Evolutionary conservation across 202 grass and related monocot genomes (phyloP).

Genomic region (Schoenoplectus tabernaemontani): DNA sequence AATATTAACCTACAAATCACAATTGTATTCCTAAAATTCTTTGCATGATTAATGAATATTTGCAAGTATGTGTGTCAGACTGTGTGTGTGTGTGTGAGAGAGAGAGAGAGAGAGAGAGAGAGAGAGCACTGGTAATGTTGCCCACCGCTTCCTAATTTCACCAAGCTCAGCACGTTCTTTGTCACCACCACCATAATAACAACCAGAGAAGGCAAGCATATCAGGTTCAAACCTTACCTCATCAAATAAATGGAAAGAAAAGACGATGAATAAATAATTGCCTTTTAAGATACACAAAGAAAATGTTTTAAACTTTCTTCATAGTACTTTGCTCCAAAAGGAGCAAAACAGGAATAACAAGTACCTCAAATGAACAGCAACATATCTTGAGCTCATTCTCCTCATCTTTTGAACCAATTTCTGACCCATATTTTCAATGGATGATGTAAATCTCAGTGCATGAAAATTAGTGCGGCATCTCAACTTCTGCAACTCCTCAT

Average conservation of each 20-base stretch:
- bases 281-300: neutral
- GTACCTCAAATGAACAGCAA: slow-evolving; percentile 90
- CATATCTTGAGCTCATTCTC: slow-evolving; percentile 50
- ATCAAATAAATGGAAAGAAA: neutral
- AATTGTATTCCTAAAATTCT: neutral
- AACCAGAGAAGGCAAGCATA: slow-evolving; percentile 99
- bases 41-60: neutral
- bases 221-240: slow-evolving; percentile 82
- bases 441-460: slow-evolving; percentile 69
- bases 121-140: slow-evolving; percentile 83
- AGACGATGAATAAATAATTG: neutral
- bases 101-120: neutral
- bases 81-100: neutral
- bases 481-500: slow-evolving; percentile 81
- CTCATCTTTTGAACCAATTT: slow-evolving; percentile 63
- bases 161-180: slow-evolving; percentile 70
- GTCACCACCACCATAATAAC: slow-evolving; percentile 89
- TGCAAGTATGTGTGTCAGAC: neutral
- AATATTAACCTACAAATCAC: neutral
- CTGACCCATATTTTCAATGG: slow-evolving; percentile 55
- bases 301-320: slow-evolving; percentile 8
- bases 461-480: slow-evolving; percentile 86
- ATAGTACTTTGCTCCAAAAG: neutral
- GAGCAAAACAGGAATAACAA: neutral
- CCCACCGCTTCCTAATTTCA: slow-evolving; percentile 95